Conservation (phyloP, 2,329 filamentous ascomycete species). For the Sarocladium kiliense region DNA sequence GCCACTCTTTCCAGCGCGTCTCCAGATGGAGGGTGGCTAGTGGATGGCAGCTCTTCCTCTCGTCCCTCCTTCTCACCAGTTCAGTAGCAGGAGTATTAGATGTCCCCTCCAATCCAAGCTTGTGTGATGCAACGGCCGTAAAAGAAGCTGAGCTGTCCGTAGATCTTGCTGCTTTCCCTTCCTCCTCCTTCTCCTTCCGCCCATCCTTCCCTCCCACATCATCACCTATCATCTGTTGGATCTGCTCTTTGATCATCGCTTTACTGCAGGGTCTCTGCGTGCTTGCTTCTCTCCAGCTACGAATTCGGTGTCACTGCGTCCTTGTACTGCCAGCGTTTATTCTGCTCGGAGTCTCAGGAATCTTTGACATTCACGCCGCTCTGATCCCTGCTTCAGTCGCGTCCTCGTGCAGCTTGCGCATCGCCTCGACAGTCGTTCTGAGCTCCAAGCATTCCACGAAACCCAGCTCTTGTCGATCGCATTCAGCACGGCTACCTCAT, state of each 20-base stretch:
- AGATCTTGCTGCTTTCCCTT: background rate
- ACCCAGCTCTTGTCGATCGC: background rate
- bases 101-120: background rate
- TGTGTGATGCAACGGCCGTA: background rate
- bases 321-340: background rate
- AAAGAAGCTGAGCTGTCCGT: background rate
- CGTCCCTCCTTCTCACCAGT: background rate
- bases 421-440: background rate
- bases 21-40: conserved; percentile 6
- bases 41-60: background rate
- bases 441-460: background rate
- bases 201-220: conserved; percentile 1
- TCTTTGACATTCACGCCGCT: background rate
- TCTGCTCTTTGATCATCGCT: conserved; percentile 1
- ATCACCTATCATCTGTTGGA: background rate
- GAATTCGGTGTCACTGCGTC: background rate
- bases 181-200: background rate
- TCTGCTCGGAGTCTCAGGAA: background rate
- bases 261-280: background rate
- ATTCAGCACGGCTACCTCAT: background rate
- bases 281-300: background rate
- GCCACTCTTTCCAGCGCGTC: background rate
- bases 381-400: background rate
- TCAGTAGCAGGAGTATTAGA: background rate
- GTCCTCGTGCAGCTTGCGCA: background rate